Evolutionary conservation across 176 grass and related monocot species (phyloP), one percentile per base, ranked within the genome.

Genomic region (Pontederia crassipes): DNA sequence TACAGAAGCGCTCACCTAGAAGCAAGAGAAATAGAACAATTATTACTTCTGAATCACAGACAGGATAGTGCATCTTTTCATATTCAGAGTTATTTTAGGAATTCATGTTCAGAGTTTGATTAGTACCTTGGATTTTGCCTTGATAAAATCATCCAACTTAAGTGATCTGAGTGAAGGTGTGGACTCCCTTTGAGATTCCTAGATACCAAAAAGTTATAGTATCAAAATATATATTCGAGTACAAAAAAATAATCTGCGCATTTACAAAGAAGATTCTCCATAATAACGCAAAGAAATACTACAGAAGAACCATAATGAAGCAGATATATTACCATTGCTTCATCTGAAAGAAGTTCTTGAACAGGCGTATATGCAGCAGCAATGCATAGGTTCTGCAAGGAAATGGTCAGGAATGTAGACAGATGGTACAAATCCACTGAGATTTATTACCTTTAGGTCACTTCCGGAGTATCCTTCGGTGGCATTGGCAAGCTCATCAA

Each of bases 381-480:
- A 74, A 92, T 74, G 54, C 87, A 98, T 45, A 98, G 62, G 78
- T 98, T 92, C 93, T 98, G 77, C 76, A 79, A 10, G 61, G 68
- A 72, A 48, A 48, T 49, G 72, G 55, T 67, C 8, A 79, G 2
- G 51, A 61, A 46, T 74, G 61, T 55, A 72, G 57, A 55, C 46
- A 40, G 32, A 7, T 40, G 32, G 2, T 40, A 49, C 28, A 75
- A 11, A 58, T 28, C n/a, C n/a, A 16, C 74, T 46, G 63, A 68
- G 18, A 35, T 24, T 24, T 45, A 13, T 61, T 83, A 91, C 87
- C 83, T 90, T 90, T 69, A 98, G 79, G 17, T 98, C 93, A 24
- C 87, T 98, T 77, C 93, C 87, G 76, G 87, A 98, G 74, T 98
- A 98, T 63, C 93, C 93, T 85, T 98, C 93, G 62, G 84, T 98